Evolutionary conservation across 2,329 filamentous ascomycete genomes (phyloP), one percentile per base, ranked within the genome.

Genomic region (Pseudogymnoascus sp.): DNA sequence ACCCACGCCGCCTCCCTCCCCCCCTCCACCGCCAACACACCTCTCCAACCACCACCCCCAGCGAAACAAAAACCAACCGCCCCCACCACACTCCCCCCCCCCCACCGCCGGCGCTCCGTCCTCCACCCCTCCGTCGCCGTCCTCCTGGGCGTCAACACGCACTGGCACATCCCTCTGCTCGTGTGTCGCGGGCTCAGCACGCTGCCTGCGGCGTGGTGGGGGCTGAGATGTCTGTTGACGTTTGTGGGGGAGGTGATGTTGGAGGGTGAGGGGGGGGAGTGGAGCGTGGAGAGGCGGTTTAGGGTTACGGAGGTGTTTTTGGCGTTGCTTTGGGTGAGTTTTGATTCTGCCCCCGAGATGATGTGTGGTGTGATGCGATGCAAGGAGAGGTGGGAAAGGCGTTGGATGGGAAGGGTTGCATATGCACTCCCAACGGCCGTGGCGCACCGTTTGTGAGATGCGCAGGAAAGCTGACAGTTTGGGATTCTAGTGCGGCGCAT

Each of bases 91-190:
- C 15, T 26, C 10, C 57, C n/a, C 1, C 7, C 13, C 9, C n/a
- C 53, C 9, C 3, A 33, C n/a, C 31, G 67, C 33, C 68, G 67
- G 31, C 61, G 65, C 28, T 71, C 82, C 15, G 78, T 87, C 62
- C 80, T 91, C 47, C 89, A 92, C 71, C 90, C 90, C 11, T 88
- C 89, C 63, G 85, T 93, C 63, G 90, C 90, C 67, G 88, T 92
- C 69, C 83, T 91, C 33, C 82, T 93, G 57, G 89, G 90, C 61
- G 84, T 95, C 15, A 86, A 88, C 62, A 80, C 81, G 66, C 81
- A 80, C 66, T 93, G 89, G 87, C 87, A 93, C 73, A 79, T 88
- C 44, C 87, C 87, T 64, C 81, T 93, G 63, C 85, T 91, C 67
- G 78, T 87, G 66, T 87, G 88, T 69, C 86, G 90, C n/a, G 83